phyloP scores from a whole-genome alignment of 345 rosid genomes.

The Litchi chinensis region DNA sequence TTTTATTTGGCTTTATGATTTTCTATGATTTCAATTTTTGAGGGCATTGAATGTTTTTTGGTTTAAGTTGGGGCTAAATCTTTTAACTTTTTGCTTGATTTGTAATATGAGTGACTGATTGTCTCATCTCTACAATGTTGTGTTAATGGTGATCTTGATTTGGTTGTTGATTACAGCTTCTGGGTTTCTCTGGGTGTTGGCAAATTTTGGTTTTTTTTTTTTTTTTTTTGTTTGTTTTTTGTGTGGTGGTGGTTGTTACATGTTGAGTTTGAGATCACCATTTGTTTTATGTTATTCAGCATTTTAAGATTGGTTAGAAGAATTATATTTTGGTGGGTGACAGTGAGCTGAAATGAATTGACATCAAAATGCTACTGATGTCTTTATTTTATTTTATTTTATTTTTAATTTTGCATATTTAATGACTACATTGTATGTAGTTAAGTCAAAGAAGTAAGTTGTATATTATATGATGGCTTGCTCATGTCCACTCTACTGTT shows the following conservation, averaged over 20 bases:
- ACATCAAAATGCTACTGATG: constrained; percentile 2
- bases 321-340: constrained; percentile 20
- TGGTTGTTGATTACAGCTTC: constrained; percentile 16
- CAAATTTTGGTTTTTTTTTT: not conserved
- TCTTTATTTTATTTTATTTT: not conserved
- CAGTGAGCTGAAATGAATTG: constrained; percentile 26
- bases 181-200: constrained; percentile 4
- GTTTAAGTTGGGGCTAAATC: constrained; percentile 22
- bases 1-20: constrained; percentile 6
- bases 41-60: not conserved
- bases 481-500: not conserved
- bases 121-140: not conserved
- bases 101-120: not conserved
- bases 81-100: constrained; percentile 24
- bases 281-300: constrained; percentile 11
- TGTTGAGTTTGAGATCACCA: constrained; percentile 23
- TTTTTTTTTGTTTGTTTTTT: not conserved
- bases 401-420: constrained; percentile 8
- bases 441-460: constrained; percentile 13
- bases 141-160: constrained; percentile 10
- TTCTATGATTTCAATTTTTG: not conserved
- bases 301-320: not conserved
- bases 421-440: constrained; percentile 12
- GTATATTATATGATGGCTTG: constrained; percentile 11
- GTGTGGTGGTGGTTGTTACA: not conserved